Conservation (phyloP, 495 filamentous ascomycete genomes). For the Aspergillus bertholletiae region DNA sequence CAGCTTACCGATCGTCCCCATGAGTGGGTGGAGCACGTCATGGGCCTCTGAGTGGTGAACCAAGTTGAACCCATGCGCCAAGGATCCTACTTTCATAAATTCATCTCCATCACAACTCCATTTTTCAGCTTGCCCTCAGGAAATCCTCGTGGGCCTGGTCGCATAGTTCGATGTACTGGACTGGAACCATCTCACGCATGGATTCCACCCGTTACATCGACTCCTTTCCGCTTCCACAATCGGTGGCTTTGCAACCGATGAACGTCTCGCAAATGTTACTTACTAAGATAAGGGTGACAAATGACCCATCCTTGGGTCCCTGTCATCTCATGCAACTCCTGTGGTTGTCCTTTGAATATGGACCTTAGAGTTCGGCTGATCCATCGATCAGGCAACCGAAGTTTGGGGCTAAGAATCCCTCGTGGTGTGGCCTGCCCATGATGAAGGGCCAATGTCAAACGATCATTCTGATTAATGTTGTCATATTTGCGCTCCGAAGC, state of each 20-base stretch:
- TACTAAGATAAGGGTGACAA: no score
- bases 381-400: constrained; percentile 14
- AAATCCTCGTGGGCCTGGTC: not conserved
- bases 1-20: constrained; percentile 13
- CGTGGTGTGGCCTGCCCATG: constrained; percentile 3
- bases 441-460: not conserved
- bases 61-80: constrained; percentile 13
- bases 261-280: no score
- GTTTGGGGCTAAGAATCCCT: constrained; percentile 9
- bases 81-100: not conserved
- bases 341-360: constrained; percentile 14
- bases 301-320: no score
- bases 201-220: not conserved
- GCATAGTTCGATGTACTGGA: not conserved
- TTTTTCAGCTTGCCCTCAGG: constrained; percentile 8
- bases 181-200: not conserved
- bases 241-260: not conserved
- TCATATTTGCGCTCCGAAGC: not conserved
- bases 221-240: not conserved
- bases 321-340: constrained; percentile 13
- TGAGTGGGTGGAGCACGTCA: constrained; percentile 8
- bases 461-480: not conserved
- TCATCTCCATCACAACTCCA: constrained; percentile 7
- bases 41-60: constrained; percentile 7
- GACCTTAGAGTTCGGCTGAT: constrained; percentile 11